Base-by-base conservation (phyloP, 2,329 filamentous ascomycete species). In the Epicoccum sorghinum region DNA sequence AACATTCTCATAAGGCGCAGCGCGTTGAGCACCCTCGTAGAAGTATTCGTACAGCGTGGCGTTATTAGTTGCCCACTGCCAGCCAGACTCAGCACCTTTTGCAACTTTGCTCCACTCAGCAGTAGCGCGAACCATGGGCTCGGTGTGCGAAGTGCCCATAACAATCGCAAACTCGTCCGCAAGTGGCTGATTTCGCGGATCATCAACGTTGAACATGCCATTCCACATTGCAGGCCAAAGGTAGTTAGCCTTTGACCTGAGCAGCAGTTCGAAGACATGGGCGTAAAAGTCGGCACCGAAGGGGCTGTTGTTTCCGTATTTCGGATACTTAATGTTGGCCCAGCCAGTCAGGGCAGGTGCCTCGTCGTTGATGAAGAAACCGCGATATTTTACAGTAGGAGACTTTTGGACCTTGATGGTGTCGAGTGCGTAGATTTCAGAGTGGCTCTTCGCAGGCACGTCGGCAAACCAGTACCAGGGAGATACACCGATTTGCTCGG, bases 121-220 rank as follows among this genome's bases (percentile, higher is more conserved):
- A 2, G 83, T 86, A 7, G 81, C 79, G 23, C 85, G 78, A 60
- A 83, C 82, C 82, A 91, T 84, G 1, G 89, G 89, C 71, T 91
- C 89, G 1, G 85, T 90, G 71, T 91, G 89, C 8, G 85, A 89
- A 7, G 86, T 88, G 3, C 87, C 87, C 68, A 91, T 84, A 0
- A 91, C 87, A 52, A 91, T 84, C 36, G 86, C 88, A 67, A 86
- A 91, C n/a, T 87, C 87, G 62, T 91, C 86, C 0, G 88, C 86
- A 4, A 89, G 79, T 0, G 86, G 83, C 66, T 89, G 86, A 61
- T 86, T 91, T 27, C 81, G 78, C 3, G 83, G 78, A 66, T 91
- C 89, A 57, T 91, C 89, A 1, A 89, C 82, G 66, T 86, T 85
- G 65, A 91, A 89, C 80, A 90, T 89, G 59, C 81, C 83, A 5